phyloP scores from a whole-genome alignment of 805 yeast species.

The Phaffomyces thermotolerans region DNA sequence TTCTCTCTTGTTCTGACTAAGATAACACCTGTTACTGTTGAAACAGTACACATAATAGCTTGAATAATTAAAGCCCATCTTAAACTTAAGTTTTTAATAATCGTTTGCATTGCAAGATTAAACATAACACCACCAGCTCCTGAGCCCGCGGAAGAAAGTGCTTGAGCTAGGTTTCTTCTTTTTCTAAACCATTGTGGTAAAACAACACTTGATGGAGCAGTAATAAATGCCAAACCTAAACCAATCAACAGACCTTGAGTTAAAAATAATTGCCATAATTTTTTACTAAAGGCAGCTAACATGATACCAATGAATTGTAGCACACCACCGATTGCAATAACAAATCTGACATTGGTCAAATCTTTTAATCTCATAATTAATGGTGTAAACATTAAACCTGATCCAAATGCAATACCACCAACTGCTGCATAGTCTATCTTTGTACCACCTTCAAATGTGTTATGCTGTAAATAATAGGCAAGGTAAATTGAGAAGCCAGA shows the following conservation, averaged over 20 bases:
- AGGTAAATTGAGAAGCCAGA: conserved; percentile 32
- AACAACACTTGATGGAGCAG: conserved; percentile 47
- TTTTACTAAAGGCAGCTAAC: conserved; percentile 46
- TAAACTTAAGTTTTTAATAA: conserved; percentile 24
- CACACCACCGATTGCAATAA: conserved; percentile 41
- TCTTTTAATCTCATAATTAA: conserved; percentile 38
- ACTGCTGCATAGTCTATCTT: conserved; percentile 55
- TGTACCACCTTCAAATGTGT: conserved; percentile 43
- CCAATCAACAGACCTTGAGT: conserved; percentile 63
- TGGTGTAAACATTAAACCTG: conserved; percentile 52
- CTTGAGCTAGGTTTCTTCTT: conserved; percentile 42
- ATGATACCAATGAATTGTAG: conserved; percentile 33
- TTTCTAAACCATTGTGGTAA: conserved; percentile 66
- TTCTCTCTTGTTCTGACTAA: conserved; percentile 32
- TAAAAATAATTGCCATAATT: conserved; percentile 54
- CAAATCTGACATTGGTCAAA: conserved; percentile 34
- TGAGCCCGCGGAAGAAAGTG: conserved; percentile 31
- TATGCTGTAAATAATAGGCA: conserved; percentile 43
- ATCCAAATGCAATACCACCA: conserved; percentile 54
- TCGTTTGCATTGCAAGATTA: conserved; percentile 23
- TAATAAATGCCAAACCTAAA: conserved; percentile 32
- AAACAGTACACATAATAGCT: conserved; percentile 28
- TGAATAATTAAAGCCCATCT: conserved; percentile 28
- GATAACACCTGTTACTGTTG: conserved; percentile 26
- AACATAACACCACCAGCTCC: conserved; percentile 39